Evolutionary conservation across 345 rosid genomes (phyloP).

Genomic region (Ceriops zippeliana): DNA sequence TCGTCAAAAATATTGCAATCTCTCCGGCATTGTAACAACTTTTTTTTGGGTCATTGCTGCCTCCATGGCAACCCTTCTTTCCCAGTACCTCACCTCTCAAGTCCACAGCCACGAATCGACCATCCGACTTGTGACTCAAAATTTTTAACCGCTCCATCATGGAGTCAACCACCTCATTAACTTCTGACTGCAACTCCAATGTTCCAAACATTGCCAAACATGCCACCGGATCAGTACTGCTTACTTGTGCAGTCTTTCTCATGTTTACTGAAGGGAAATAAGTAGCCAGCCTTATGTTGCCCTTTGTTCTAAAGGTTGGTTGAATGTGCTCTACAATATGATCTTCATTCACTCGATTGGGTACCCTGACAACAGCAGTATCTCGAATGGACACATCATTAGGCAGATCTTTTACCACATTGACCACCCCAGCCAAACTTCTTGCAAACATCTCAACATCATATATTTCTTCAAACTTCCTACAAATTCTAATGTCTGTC

Average conservation of each 20-base stretch:
- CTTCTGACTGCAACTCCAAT: slow-evolving; percentile 68
- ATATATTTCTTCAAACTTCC: slow-evolving; percentile 88
- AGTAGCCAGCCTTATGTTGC: slow-evolving; percentile 84
- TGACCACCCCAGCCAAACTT: slow-evolving; percentile 72
- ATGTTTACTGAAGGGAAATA: slow-evolving; percentile 86
- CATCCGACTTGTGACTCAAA: slow-evolving; percentile 66
- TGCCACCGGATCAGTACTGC: slow-evolving; percentile 53
- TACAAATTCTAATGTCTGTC: slow-evolving; percentile 29
- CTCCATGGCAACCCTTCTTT: slow-evolving; percentile 64
- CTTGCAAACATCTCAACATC: slow-evolving; percentile 64
- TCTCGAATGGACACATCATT: slow-evolving; percentile 54
- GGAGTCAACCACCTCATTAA: slow-evolving; percentile 74
- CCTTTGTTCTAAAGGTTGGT: slow-evolving; percentile 63
- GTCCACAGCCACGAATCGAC: slow-evolving; percentile 84
- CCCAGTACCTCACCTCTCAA: slow-evolving; percentile 72
- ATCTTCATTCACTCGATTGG: slow-evolving; percentile 73
- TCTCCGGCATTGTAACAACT: slow-evolving; percentile 79
- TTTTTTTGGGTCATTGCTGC: slow-evolving; percentile 47
- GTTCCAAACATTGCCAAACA: slow-evolving; percentile 92
- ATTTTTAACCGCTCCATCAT: slow-evolving; percentile 76
- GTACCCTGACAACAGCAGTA: slow-evolving; percentile 79
- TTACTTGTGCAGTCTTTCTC: slow-evolving; percentile 64
- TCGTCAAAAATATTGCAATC: slow-evolving; percentile 76
- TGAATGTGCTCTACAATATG: slow-evolving; percentile 58
- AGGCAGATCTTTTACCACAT: slow-evolving; percentile 63